Conservation (phyloP, 2,329 filamentous ascomycete genomes). For the Emergomyces africanus region DNA sequence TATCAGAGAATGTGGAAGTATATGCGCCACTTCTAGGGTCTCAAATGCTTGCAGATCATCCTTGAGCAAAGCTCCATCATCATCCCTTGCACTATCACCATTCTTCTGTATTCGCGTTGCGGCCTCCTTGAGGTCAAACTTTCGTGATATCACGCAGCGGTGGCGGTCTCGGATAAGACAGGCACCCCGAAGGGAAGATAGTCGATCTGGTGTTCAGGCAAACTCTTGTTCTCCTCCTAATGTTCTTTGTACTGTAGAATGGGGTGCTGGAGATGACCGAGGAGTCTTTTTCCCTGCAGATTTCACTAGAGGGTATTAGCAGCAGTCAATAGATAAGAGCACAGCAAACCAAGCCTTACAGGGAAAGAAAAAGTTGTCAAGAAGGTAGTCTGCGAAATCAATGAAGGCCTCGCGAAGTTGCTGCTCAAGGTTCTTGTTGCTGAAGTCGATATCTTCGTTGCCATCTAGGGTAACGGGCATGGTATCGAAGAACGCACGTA, state of each 20-base stretch:
- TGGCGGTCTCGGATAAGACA: slow-evolving; percentile 11
- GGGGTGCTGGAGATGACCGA: slow-evolving; percentile 8
- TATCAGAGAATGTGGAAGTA: slow-evolving; percentile 12
- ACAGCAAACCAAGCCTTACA: slow-evolving; percentile 2
- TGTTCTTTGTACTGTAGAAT: slow-evolving; percentile 5
- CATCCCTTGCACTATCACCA: slow-evolving; percentile 7
- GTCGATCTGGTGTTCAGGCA: slow-evolving; percentile 5
- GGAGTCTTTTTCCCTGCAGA: slow-evolving; percentile 6
- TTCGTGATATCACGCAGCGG: slow-evolving; percentile 10
- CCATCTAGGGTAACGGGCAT: neutral
- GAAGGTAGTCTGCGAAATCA: slow-evolving; percentile 7
- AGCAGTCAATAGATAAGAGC: neutral
- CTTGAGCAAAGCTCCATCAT: slow-evolving; percentile 8
- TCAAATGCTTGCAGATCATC: neutral
- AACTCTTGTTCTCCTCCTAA: slow-evolving; percentile 1
- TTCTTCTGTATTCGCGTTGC: slow-evolving; percentile 2
- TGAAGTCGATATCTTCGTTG: neutral
- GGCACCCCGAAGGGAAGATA: slow-evolving; percentile 6
- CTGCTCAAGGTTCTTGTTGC: neutral
- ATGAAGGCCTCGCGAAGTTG: neutral
- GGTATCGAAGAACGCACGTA: slow-evolving; percentile 2
- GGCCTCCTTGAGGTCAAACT: slow-evolving; percentile 9
- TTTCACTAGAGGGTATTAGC: slow-evolving; percentile 4
- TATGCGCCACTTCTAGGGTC: slow-evolving; percentile 10
- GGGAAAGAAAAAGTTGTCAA: slow-evolving; percentile 10